These are phyloP conservation scores for Sporothrix dimorphospora DNA, from an alignment of 2,329 filamentous ascomycete genomes.

Conservation along the genomic window DNA sequence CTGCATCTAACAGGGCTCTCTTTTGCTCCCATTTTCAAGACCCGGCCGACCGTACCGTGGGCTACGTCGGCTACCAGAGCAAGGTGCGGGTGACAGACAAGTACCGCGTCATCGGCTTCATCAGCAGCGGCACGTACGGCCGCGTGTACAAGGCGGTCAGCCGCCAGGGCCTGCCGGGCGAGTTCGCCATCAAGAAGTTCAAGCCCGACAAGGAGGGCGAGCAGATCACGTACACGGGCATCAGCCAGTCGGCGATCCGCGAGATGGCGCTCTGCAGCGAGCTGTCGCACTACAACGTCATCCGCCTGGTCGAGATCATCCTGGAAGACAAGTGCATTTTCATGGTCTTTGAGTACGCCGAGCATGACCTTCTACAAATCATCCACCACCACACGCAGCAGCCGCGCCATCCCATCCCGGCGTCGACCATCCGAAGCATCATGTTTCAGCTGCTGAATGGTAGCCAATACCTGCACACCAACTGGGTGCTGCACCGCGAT, in stretches of 20 bases:
- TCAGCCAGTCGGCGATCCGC: constrained; percentile 94
- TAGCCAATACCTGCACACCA: constrained; percentile 89
- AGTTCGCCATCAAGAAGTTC: constrained; percentile 99
- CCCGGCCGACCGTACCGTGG: constrained; percentile 54
- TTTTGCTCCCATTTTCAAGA: constrained; percentile 45
- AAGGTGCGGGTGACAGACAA: constrained; percentile 90
- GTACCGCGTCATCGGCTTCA: constrained; percentile 97
- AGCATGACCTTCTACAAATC: constrained; percentile 95
- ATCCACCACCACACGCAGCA: constrained; percentile 97
- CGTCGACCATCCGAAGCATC: constrained; percentile 87
- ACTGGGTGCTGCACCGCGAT: constrained; percentile 97
- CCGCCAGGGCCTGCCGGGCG: constrained; percentile 71
- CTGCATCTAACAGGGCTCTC: not conserved
- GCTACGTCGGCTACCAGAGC: constrained; percentile 61
- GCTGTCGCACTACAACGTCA: constrained; percentile 84
- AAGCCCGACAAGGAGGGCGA: constrained; percentile 99
- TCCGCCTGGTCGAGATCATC: constrained; percentile 91
- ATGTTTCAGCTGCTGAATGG: constrained; percentile 96
- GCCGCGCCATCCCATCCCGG: constrained; percentile 83
- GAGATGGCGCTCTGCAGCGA: constrained; percentile 98
- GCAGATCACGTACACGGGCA: constrained; percentile 90
- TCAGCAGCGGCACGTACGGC: constrained; percentile 96
- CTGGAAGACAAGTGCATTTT: constrained; percentile 98
- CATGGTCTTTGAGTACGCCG: constrained; percentile 99
- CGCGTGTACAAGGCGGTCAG: constrained; percentile 94